A percentile compares a stretch with the other conserved stretches of the same genome.
These are phyloP conservation scores for Aspergillus neotritici DNA, from an alignment of 2,329 filamentous ascomycete genomes.

Conservation along the genomic window DNA sequence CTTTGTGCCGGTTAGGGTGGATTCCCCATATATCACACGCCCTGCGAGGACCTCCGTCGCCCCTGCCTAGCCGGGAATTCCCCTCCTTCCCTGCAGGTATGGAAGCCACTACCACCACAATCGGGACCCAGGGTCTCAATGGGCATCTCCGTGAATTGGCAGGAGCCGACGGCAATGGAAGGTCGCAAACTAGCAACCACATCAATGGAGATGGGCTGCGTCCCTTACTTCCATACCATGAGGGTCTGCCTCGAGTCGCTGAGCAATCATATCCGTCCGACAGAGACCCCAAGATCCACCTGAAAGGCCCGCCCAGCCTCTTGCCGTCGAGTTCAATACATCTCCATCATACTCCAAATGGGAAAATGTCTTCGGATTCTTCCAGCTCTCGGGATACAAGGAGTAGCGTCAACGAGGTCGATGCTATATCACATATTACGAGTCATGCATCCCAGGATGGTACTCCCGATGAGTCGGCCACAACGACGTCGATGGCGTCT, in stretches of 20 bases:
- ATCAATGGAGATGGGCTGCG: conserved; percentile 2
- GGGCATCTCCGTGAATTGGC: conserved; percentile 2
- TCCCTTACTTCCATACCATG: conserved; percentile 4
- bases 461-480: conserved; percentile 23
- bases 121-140: conserved; percentile 14
- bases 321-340: not conserved
- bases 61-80: not conserved
- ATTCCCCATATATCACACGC: too few relatives aligned
- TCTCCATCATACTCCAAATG: not conserved
- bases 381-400: conserved; percentile 1
- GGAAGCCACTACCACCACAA: conserved; percentile 20
- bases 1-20: not conserved
- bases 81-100: conserved; percentile 16
- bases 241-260: not conserved
- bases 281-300: conserved; percentile 10
- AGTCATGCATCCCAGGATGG: conserved; percentile 14
- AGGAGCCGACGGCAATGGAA: too few relatives aligned
- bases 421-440: conserved; percentile 13
- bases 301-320: not conserved
- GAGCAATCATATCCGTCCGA: conserved; percentile 14
- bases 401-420: conserved; percentile 3
- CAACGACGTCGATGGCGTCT: conserved; percentile 22
- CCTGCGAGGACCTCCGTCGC: too few relatives aligned
- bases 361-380: not conserved
- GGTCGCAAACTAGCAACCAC: not conserved